phyloP scores from a whole-genome alignment of 31 red algal genomes.

The Endocladia muricata region DNA sequence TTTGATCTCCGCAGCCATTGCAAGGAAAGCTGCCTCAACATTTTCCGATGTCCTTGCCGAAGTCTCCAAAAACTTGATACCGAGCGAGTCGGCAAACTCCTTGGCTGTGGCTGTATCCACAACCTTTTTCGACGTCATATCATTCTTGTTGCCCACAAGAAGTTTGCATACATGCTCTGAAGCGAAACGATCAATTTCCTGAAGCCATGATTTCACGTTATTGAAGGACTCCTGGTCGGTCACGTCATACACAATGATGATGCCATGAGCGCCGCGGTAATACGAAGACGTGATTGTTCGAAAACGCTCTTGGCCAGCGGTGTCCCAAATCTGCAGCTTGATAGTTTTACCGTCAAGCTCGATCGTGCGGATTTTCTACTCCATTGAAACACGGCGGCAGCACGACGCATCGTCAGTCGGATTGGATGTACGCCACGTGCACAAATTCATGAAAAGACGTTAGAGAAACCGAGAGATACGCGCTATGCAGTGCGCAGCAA shows the following conservation, averaged over 20 bases:
- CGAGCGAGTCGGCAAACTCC: conserved; percentile 94
- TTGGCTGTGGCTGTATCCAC: conserved; percentile 88
- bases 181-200: conserved; percentile 94
- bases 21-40: conserved; percentile 93
- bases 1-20: conserved; percentile 96
- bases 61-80: conserved; percentile 97
- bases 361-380: conserved; percentile 96
- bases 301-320: conserved; percentile 98
- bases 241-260: conserved; percentile 98
- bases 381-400: too few species aligned
- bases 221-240: conserved; percentile 97
- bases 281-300: conserved; percentile 99
- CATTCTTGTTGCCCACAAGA: conserved; percentile 99
- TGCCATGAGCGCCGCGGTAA: conserved; percentile 98
- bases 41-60: conserved; percentile 96
- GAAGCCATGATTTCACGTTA: conserved; percentile 96
- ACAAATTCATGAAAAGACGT: too few species aligned
- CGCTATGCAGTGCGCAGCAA: neutral
- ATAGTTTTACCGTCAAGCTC: conserved; percentile 95
- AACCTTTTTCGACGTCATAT: conserved; percentile 90
- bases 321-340: conserved; percentile 99
- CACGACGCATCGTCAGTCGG: too few species aligned
- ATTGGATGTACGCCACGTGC: too few species aligned
- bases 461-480: neutral
- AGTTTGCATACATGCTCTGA: conserved; percentile 94